Percentiles rank a stretch among this genome's conserved stretches.
These are phyloP conservation scores for Lactarius sp. DNA, from an alignment of 768 basidiomycete genomes.

Conservation along the genomic window DNA sequence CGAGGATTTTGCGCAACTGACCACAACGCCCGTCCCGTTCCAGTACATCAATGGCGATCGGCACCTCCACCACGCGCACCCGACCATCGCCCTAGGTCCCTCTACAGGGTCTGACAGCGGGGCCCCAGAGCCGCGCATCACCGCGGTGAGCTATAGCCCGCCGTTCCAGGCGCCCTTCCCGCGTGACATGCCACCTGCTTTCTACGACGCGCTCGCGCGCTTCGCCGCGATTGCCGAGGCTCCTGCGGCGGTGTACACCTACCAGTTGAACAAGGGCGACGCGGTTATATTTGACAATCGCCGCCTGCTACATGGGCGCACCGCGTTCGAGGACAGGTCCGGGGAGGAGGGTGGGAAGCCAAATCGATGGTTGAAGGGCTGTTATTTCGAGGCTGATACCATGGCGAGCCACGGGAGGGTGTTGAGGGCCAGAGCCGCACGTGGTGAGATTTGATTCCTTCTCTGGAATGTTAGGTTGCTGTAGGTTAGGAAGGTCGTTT, in stretches of 20 bases:
- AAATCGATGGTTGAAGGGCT: slow-evolving; percentile 89
- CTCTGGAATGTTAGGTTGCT: neutral
- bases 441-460: slow-evolving; percentile 9
- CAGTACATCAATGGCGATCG: slow-evolving; percentile 91
- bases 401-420: slow-evolving; percentile 58
- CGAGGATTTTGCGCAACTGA: slow-evolving; percentile 53
- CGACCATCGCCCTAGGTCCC: slow-evolving; percentile 62
- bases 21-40: slow-evolving; percentile 66
- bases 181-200: slow-evolving; percentile 45
- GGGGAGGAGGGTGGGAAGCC: slow-evolving; percentile 35
- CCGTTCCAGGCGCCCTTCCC: slow-evolving; percentile 88
- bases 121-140: slow-evolving; percentile 35
- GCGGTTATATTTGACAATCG: slow-evolving; percentile 91
- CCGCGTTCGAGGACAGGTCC: slow-evolving; percentile 53
- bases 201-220: slow-evolving; percentile 56
- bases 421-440: slow-evolving; percentile 31
- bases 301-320: slow-evolving; percentile 81
- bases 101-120: neutral
- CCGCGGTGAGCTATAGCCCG: slow-evolving; percentile 85
- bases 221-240: slow-evolving; percentile 60
- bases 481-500: no score
- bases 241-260: slow-evolving; percentile 47
- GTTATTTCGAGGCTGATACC: slow-evolving; percentile 65
- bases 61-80: slow-evolving; percentile 66
- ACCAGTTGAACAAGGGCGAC: slow-evolving; percentile 76